Evolutionary conservation across 202 grass and related monocot species (phyloP), one percentile per base, ranked within the genome.

Genomic region (Setaria italica): DNA sequence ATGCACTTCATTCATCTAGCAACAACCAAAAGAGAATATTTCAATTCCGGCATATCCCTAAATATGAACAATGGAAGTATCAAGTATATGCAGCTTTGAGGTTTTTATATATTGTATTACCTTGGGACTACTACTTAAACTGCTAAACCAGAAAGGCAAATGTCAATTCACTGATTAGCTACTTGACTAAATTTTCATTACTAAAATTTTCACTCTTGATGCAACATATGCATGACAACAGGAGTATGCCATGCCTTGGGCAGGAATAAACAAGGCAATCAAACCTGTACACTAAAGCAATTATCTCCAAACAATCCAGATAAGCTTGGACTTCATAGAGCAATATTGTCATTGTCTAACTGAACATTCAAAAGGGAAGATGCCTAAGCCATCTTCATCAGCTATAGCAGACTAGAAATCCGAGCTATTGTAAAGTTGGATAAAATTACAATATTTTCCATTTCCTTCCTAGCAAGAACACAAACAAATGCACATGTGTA

Each of bases 81-180:
- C 25, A 0, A 13, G 48, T 20, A 55, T 32, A 53, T 80, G 39
- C 32, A 63, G 16, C 25, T 82, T 60, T 70, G 33, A 7, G 43
- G 67, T 77, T 71, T 83, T 17, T 2, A 63, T 49, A 81, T 43
- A 21, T 0, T 70, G 41, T 33, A 67, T 12, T 50, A 51, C 64
- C 53, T 57, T 77, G 73, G 39, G 45, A 60, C 72, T 30, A 57
- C 57, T 76, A 74, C 50, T 16, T 41, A 48, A 67, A 77, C 37
- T 73, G 50, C 16, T 58, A 77, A 42, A 42, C 48, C 32, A 78
- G 30, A 90, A 49, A 77, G 54, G 35, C 25, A 49, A 77, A 67
- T 5, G 33, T 70, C 39, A 86, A 57, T 20, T 39, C 78, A 55
- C 11, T 57, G 30, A 46, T 81, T 72, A 60, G 11, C 55, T n/a